phyloP scores from a whole-genome alignment of 768 basidiomycete genomes.

The Nidularia sp. region DNA sequence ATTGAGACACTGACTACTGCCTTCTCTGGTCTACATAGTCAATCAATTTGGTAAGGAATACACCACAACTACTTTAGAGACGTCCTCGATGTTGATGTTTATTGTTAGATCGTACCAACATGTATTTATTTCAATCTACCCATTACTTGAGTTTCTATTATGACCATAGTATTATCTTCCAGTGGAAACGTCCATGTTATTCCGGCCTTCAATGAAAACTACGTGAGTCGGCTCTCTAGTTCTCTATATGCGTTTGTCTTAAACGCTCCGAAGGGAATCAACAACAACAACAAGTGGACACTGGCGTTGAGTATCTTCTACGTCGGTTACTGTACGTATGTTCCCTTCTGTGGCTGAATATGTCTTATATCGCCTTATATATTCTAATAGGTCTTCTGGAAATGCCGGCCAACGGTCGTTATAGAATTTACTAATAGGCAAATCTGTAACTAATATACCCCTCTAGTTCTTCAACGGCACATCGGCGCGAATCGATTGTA shows the following conservation, averaged over 20 bases:
- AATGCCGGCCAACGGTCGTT: slow-evolving; percentile 50
- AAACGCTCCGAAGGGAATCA: slow-evolving; percentile 33
- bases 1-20: too few relatives aligned
- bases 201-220: slow-evolving; percentile 47
- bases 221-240: slow-evolving; percentile 22
- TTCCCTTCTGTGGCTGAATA: neutral
- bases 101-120: slow-evolving; percentile 48
- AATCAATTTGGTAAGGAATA: slow-evolving; percentile 37
- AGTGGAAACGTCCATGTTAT: slow-evolving; percentile 58
- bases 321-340: slow-evolving; percentile 48
- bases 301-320: slow-evolving; percentile 56
- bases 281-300: slow-evolving; percentile 52
- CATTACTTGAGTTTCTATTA: neutral
- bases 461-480: slow-evolving; percentile 45
- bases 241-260: neutral
- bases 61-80: too few relatives aligned
- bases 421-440: neutral
- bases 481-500: slow-evolving; percentile 59
- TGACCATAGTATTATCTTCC: neutral
- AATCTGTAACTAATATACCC: neutral
- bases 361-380: too few relatives aligned
- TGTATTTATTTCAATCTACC: slow-evolving; percentile 24
- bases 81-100: too few relatives aligned
- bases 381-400: slow-evolving; percentile 39
- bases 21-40: slow-evolving; percentile 17